These are phyloP conservation scores for Citeromyces hawaiiensis DNA, from an alignment of 1,139 yeast genomes.

Conservation along the genomic window DNA sequence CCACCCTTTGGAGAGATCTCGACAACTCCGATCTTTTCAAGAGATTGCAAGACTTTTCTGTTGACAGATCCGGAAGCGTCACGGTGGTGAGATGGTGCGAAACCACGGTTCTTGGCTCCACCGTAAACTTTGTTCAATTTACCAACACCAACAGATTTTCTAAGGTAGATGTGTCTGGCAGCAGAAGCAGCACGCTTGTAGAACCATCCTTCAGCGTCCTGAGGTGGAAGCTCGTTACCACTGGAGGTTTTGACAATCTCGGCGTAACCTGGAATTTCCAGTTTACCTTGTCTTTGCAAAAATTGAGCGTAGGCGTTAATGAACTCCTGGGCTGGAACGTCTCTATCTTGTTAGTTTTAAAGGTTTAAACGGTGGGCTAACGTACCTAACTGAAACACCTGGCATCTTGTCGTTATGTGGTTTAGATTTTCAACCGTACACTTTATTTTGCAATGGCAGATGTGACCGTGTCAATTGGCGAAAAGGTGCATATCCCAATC, in stretches of 20 bases:
- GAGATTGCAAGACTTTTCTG: slow-evolving; percentile 97
- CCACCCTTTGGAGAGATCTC: slow-evolving; percentile 98
- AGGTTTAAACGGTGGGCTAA: slow-evolving; percentile 16
- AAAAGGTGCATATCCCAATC: not conserved
- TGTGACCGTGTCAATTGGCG: not conserved
- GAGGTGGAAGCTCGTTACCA: slow-evolving; percentile 99
- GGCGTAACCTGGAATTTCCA: slow-evolving; percentile 99
- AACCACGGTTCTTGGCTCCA: slow-evolving; percentile 98
- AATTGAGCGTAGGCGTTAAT: slow-evolving; percentile 99
- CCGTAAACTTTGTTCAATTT: slow-evolving; percentile 98
- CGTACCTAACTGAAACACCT: slow-evolving; percentile 98
- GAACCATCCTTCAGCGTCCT: slow-evolving; percentile 99
- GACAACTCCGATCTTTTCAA: slow-evolving; percentile 95
- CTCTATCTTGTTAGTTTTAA: slow-evolving; percentile 34
- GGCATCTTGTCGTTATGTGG: slow-evolving; percentile 51
- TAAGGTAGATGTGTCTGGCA: slow-evolving; percentile 99
- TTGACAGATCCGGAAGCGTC: slow-evolving; percentile 98
- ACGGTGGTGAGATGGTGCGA: slow-evolving; percentile 96
- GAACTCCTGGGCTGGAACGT: slow-evolving; percentile 99
- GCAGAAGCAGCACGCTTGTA: slow-evolving; percentile 99
- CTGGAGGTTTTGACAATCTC: slow-evolving; percentile 99
- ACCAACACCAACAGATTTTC: slow-evolving; percentile 99
- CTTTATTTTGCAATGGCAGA: slow-evolving; percentile 1
- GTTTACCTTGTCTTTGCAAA: slow-evolving; percentile 99
- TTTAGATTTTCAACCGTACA: slow-evolving; percentile 8